These are phyloP conservation scores for Penstemon davidsonii DNA, from an alignment of 257 asterid species.

Conservation along the genomic window DNA sequence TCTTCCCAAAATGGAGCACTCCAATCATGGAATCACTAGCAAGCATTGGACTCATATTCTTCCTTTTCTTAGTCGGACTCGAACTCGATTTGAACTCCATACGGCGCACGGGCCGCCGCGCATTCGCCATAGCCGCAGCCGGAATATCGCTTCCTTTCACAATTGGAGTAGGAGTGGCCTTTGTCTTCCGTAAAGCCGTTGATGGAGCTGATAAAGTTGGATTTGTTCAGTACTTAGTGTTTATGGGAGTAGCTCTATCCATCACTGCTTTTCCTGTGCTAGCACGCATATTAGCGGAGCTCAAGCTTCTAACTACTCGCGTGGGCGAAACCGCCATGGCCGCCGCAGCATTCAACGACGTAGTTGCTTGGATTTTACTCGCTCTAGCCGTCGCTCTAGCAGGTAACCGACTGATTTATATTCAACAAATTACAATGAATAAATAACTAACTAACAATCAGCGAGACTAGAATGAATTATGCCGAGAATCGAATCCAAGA, in stretches of 20 bases:
- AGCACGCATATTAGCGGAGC: constrained; percentile 66
- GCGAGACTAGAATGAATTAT: too few relatives aligned
- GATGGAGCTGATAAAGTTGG: constrained; percentile 49
- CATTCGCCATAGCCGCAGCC: constrained; percentile 51
- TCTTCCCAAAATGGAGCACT: constrained; percentile 61
- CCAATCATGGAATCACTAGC: constrained; percentile 57
- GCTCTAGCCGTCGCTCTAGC: constrained; percentile 69
- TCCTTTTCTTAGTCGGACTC: constrained; percentile 62
- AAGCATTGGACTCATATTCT: constrained; percentile 56
- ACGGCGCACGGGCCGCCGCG: constrained; percentile 41
- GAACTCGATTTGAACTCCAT: constrained; percentile 58
- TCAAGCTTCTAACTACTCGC: constrained; percentile 56
- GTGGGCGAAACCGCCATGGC: constrained; percentile 72
- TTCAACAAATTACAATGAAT: too few relatives aligned
- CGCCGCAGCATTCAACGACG: constrained; percentile 65
- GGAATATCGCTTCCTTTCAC: constrained; percentile 50
- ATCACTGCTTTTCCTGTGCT: constrained; percentile 70
- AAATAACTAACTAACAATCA: too few relatives aligned
- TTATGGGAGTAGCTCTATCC: constrained; percentile 68
- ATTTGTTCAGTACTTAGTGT: constrained; percentile 37
- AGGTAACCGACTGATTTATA: constrained; percentile 9
- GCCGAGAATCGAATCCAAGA: too few relatives aligned
- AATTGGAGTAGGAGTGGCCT: constrained; percentile 47
- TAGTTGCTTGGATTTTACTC: constrained; percentile 66
- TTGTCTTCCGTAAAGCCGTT: constrained; percentile 34